Conservation (phyloP, 768 basidiomycete genomes). For the Hortiboletus flavorubellus region DNA sequence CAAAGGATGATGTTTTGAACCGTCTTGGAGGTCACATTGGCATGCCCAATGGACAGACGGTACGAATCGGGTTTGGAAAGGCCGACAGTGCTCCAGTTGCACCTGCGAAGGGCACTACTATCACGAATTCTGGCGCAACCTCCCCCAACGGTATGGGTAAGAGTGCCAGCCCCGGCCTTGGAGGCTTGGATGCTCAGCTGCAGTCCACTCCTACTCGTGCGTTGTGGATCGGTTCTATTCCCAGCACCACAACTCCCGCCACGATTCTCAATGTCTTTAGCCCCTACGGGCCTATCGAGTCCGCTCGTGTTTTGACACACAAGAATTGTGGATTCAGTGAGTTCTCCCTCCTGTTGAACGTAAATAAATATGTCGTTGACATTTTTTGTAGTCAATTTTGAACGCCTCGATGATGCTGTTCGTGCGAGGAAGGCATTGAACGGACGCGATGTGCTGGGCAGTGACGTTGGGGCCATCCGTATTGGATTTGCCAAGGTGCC, state of each 20-base stretch:
- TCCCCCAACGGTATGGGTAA: constrained; percentile 56
- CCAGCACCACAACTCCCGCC: constrained; percentile 90
- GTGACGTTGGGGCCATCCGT: constrained; percentile 93
- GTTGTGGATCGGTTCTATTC: constrained; percentile 97
- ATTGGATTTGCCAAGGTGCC: constrained; percentile 98
- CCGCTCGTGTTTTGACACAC: constrained; percentile 91
- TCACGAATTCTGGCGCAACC: constrained; percentile 61
- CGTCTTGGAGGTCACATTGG: constrained; percentile 92
- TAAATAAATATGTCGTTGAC: constrained; percentile 5
- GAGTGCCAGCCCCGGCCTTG: constrained; percentile 51
- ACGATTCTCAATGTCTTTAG: constrained; percentile 95
- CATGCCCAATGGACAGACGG: constrained; percentile 92
- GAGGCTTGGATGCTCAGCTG: constrained; percentile 77
- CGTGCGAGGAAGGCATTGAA: constrained; percentile 94
- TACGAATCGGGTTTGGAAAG: constrained; percentile 97
- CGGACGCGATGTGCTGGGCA: constrained; percentile 92
- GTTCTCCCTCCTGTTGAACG: constrained; percentile 27
- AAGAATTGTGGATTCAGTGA: constrained; percentile 93
- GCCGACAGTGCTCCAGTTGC: constrained; percentile 94
- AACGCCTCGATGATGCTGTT: constrained; percentile 94
- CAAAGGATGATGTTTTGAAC: constrained; percentile 96
- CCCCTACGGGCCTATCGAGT: constrained; percentile 96
- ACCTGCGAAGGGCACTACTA: constrained; percentile 69
- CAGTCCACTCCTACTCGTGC: constrained; percentile 93
- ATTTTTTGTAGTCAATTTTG: constrained; percentile 76